A percentile compares a stretch with the other conserved stretches of the same genome.
phyloP scores from a whole-genome alignment of 2,329 filamentous ascomycete species.

The Aureobasidium subglaciale region DNA sequence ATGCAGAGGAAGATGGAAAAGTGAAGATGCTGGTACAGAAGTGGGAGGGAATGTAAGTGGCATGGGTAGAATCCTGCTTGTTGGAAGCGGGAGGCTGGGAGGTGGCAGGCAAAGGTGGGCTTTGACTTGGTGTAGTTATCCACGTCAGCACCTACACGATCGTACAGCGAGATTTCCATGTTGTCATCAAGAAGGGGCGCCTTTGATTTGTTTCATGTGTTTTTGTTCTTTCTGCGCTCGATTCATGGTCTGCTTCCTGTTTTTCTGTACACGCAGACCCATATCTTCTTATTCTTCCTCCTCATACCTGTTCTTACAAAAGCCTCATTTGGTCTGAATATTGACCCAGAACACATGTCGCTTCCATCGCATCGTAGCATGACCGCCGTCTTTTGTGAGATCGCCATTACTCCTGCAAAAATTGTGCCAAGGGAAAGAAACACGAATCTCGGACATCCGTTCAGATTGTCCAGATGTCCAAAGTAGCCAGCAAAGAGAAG shows the following conservation, averaged over 20 bases:
- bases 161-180: too few relatives aligned
- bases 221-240: neutral
- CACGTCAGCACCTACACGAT: slow-evolving; percentile 9
- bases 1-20: neutral
- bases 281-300: neutral
- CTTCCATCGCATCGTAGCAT: neutral
- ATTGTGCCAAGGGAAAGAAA: neutral
- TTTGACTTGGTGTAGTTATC: too few relatives aligned
- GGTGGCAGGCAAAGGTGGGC: too few relatives aligned
- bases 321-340: neutral
- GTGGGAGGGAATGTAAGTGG: too few relatives aligned
- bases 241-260: neutral
- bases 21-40: neutral
- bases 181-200: neutral
- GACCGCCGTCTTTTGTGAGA: neutral
- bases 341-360: neutral
- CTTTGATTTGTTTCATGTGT: neutral
- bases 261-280: slow-evolving; percentile 9
- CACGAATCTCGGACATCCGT: neutral
- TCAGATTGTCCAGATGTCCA: neutral
- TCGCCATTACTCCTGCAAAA: neutral
- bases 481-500: neutral
- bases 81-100: slow-evolving; percentile 6
- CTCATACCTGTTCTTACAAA: slow-evolving; percentile 6
- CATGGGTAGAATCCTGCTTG: slow-evolving; percentile 5